Evolutionary conservation across 208 protist species (phyloP).

Genomic region (Trypanosoma rangeli): DNA sequence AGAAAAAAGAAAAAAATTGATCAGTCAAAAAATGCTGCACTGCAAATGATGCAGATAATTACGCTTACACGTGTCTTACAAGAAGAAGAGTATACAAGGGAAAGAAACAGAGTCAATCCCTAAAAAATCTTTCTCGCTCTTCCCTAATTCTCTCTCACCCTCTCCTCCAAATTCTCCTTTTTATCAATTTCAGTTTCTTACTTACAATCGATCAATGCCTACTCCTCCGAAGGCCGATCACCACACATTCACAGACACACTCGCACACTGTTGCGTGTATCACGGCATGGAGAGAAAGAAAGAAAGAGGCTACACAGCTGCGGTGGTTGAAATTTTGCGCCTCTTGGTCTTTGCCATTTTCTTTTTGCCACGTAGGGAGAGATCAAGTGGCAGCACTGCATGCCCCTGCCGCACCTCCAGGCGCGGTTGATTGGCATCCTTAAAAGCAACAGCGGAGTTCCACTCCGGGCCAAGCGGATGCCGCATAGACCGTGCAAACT

Average conservation of each 20-base stretch:
- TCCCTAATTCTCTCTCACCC: too few relatives aligned
- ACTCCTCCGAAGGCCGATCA: not conserved
- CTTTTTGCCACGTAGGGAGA: constrained; percentile 62
- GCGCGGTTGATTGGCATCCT: constrained; percentile 78
- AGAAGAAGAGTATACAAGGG: not conserved
- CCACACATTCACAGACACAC: not conserved
- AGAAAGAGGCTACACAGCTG: not conserved
- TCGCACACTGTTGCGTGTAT: not conserved
- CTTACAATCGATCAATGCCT: not conserved
- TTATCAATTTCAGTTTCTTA: not conserved
- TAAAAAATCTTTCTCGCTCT: not conserved
- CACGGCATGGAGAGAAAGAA: not conserved
- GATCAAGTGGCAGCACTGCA: constrained; percentile 70
- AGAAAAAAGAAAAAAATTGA: not conserved
- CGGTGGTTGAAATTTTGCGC: constrained; percentile 43
- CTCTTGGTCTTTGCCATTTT: constrained; percentile 67
- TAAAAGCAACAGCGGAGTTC: constrained; percentile 81
- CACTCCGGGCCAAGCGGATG: constrained; percentile 89
- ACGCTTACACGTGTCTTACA: not conserved
- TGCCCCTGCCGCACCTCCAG: constrained; percentile 85
- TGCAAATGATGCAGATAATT: not conserved
- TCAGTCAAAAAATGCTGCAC: not conserved
- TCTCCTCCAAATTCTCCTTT: not conserved
- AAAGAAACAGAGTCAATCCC: not conserved
- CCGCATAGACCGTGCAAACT: constrained; percentile 91